Base-by-base conservation (phyloP, 768 basidiomycete species). In the Suillus occidentalis region DNA sequence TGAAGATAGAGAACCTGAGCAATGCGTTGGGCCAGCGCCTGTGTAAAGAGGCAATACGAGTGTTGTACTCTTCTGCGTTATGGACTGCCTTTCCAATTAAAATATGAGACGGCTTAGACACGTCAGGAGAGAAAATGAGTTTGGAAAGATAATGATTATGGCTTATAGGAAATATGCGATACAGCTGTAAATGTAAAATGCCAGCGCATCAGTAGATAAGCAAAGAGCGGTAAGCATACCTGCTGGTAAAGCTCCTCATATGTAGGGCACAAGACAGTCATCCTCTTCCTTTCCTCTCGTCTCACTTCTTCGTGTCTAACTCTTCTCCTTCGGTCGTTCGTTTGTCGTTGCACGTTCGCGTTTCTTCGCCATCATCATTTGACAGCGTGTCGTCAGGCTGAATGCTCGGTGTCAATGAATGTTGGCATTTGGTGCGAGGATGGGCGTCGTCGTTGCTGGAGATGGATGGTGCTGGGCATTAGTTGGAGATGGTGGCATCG, bases 121-220 rank as follows among this genome's bases (percentile, higher is more conserved):
- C 80, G 66, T 87, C 81, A 6, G 87, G 87, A 50, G 87, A 88
- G 75, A 93, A 91, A 22, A 91, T 76, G 58, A 94, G 82, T 65
- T 84, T 87, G 58, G 87, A 87, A 63, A 92, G 77, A 79, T 83
- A 85, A 77, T 84, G 89, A 63, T 76, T 81, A 64, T 83, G 78
- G 71, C 81, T 82, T 58, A 88, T 82, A 68, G 87, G 85, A 72
- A 92, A 92, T 65, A 91, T 80, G 67, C 89, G 88, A 74, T 82
- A 84, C 66, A 93, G 84, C 91, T 93, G 68, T 31, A 63, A 52
- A 43, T 61, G 59, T 71, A 63, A 78, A 73, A 75, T 74, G 75
- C 68, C 57, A 75, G 74, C 68, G 70, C 67, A n/a, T 5, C 18
- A 43, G 1, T 0, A 61, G 63, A 67, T 40, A 25, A 65, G 56